These are phyloP conservation scores for Anisodus tanguticus DNA, from an alignment of 257 asterid genomes.

Conservation along the genomic window DNA sequence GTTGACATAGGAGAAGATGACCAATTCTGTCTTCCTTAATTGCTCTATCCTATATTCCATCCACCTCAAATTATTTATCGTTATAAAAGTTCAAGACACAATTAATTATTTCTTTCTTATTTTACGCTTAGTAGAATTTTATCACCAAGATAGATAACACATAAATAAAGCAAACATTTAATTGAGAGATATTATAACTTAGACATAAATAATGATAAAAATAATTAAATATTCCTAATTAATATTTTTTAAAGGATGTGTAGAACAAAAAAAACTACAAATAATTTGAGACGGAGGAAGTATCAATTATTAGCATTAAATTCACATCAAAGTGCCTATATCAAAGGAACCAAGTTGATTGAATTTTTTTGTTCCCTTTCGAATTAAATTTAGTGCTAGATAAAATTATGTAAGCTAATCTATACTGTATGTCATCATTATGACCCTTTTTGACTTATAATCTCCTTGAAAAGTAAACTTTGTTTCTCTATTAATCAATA, in stretches of 20 bases:
- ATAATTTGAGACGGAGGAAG: too few species aligned
- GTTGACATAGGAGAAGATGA: neutral
- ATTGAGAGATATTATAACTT: too few species aligned
- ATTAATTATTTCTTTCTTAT: too few species aligned
- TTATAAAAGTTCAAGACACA: too few species aligned
- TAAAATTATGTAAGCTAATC: neutral
- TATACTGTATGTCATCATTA: neutral
- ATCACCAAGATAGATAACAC: too few species aligned
- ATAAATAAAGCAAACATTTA: too few species aligned
- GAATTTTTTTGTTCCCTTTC: neutral
- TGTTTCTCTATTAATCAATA: neutral
- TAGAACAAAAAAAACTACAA: too few species aligned
- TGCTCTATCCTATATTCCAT: neutral
- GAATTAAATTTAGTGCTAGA: neutral
- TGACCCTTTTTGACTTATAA: neutral
- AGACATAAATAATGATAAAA: too few species aligned
- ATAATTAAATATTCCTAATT: too few species aligned
- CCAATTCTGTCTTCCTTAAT: neutral
- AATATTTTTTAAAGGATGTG: too few species aligned
- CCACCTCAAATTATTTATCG: too few species aligned
- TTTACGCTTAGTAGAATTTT: too few species aligned
- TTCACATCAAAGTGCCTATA: neutral
- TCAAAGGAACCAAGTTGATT: neutral
- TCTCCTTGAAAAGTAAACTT: neutral
- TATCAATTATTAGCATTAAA: slow-evolving; percentile 5